These are phyloP conservation scores for Fulvia fulva DNA, from an alignment of 2,329 filamentous ascomycete species.

Conservation along the genomic window DNA sequence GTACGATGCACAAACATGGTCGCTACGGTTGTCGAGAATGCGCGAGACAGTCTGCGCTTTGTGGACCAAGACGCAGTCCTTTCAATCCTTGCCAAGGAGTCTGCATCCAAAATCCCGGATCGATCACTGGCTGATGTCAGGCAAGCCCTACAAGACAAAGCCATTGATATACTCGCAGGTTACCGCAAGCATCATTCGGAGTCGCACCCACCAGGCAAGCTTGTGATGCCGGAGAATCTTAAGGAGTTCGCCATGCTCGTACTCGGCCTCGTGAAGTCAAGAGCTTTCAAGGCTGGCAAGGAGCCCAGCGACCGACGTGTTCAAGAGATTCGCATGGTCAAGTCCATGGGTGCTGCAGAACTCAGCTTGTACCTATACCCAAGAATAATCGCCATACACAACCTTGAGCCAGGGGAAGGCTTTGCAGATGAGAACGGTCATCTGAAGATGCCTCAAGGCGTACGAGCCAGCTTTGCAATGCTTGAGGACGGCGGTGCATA, in stretches of 20 bases:
- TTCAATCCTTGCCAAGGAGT: slow-evolving; percentile 86
- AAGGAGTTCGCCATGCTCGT: slow-evolving; percentile 98
- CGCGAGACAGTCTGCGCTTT: slow-evolving; percentile 81
- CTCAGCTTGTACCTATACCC: slow-evolving; percentile 92
- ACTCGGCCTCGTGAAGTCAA: slow-evolving; percentile 80
- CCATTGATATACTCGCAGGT: slow-evolving; percentile 83
- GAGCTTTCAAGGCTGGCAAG: slow-evolving; percentile 86
- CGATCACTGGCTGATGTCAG: slow-evolving; percentile 79
- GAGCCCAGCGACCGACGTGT: slow-evolving; percentile 88
- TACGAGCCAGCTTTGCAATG: slow-evolving; percentile 79
- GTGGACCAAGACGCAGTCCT: slow-evolving; percentile 94
- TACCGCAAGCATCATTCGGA: slow-evolving; percentile 92
- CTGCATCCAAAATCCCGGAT: slow-evolving; percentile 73
- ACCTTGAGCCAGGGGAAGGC: slow-evolving; percentile 78
- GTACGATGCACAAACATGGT: slow-evolving; percentile 93
- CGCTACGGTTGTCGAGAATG: slow-evolving; percentile 81
- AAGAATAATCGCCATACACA: slow-evolving; percentile 87
- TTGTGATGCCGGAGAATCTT: slow-evolving; percentile 90
- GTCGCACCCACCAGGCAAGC: slow-evolving; percentile 80
- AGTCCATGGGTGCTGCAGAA: slow-evolving; percentile 80
- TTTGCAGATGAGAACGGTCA: slow-evolving; percentile 92
- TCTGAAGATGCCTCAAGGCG: slow-evolving; percentile 72
- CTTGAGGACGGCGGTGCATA: slow-evolving; percentile 94
- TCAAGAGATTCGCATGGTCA: slow-evolving; percentile 86
- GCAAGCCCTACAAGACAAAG: slow-evolving; percentile 78